phyloP scores from a whole-genome alignment of 2,329 filamentous ascomycete species.

The Aspergillus japonicus region DNA sequence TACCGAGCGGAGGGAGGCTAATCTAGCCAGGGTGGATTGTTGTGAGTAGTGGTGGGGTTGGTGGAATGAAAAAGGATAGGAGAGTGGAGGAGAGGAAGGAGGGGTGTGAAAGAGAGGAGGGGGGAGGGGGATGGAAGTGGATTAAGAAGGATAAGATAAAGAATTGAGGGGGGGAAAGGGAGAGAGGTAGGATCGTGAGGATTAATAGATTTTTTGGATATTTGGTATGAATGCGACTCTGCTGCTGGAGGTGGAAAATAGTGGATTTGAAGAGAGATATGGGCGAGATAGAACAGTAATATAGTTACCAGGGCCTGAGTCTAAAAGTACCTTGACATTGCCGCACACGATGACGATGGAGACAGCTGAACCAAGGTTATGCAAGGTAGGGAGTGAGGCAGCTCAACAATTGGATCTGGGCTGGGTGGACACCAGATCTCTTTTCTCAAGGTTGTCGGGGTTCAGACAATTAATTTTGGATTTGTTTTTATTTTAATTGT shows the following conservation, averaged over 20 bases:
- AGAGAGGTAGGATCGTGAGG: conserved; percentile 3
- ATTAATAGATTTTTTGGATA: conserved; percentile 8
- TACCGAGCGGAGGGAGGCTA: not conserved
- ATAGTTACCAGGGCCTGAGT: conserved; percentile 16
- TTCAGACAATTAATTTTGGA: conserved; percentile 14
- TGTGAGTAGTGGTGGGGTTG: not conserved
- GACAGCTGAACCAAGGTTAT: conserved; percentile 31
- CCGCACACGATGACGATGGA: conserved; percentile 27
- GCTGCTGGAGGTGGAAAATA: not conserved
- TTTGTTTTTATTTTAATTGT: conserved; percentile 3
- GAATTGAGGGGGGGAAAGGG: not conserved
- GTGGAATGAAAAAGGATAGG: conserved; percentile 3
- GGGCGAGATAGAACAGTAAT: conserved; percentile 21
- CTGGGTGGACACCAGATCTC: conserved; percentile 22
- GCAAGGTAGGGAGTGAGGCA: conserved; percentile 26
- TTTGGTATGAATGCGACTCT: not conserved
- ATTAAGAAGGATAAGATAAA: conserved; percentile 3
- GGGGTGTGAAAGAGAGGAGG: not conserved
- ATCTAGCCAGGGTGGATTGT: not conserved
- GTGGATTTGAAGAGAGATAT: conserved; percentile 12
- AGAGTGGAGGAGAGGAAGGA: not conserved
- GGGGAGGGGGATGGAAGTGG: not conserved
- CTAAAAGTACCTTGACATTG: conserved; percentile 25
- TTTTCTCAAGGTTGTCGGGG: conserved; percentile 16
- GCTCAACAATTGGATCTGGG: conserved; percentile 24